A percentile compares a stretch with the other conserved stretches of the same genome.
phyloP scores from a whole-genome alignment of 768 basidiomycete genomes.

The Erythrobasidium yunnanense region DNA sequence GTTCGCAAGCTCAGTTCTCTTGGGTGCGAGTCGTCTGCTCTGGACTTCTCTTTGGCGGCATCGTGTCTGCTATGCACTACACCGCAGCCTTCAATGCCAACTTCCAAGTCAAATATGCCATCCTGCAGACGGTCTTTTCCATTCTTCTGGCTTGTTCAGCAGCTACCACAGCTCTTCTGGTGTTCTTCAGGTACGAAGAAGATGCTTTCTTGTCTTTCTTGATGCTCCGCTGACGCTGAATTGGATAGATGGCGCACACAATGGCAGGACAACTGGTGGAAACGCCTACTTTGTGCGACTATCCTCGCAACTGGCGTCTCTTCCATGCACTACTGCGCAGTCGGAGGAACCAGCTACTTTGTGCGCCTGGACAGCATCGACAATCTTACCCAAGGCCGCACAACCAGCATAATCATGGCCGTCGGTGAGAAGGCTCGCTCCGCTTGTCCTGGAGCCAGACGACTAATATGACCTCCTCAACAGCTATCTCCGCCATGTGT shows the following conservation, averaged over 20 bases:
- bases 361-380: not conserved
- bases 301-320: slow-evolving; percentile 41
- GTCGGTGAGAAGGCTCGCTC: not conserved
- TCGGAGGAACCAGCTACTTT: slow-evolving; percentile 41
- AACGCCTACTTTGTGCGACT: slow-evolving; percentile 38
- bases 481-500: slow-evolving; percentile 43
- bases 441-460: slow-evolving; percentile 26
- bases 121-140: slow-evolving; percentile 41
- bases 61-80: slow-evolving; percentile 42
- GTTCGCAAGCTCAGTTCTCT: slow-evolving; percentile 38
- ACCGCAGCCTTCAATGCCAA: slow-evolving; percentile 39
- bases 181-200: slow-evolving; percentile 40
- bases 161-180: slow-evolving; percentile 40
- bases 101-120: slow-evolving; percentile 21
- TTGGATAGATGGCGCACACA: slow-evolving; percentile 34
- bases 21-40: slow-evolving; percentile 38
- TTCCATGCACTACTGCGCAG: slow-evolving; percentile 43
- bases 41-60: slow-evolving; percentile 40
- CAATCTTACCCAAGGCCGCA: not conserved
- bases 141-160: slow-evolving; percentile 41
- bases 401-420: not conserved
- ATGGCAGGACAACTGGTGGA: slow-evolving; percentile 42
- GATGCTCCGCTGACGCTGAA: not conserved
- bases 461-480: slow-evolving; percentile 8
- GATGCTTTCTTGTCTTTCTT: not conserved